phyloP scores from a whole-genome alignment of 1,284 basidiomycete genomes.

The Peniophora sp. region DNA sequence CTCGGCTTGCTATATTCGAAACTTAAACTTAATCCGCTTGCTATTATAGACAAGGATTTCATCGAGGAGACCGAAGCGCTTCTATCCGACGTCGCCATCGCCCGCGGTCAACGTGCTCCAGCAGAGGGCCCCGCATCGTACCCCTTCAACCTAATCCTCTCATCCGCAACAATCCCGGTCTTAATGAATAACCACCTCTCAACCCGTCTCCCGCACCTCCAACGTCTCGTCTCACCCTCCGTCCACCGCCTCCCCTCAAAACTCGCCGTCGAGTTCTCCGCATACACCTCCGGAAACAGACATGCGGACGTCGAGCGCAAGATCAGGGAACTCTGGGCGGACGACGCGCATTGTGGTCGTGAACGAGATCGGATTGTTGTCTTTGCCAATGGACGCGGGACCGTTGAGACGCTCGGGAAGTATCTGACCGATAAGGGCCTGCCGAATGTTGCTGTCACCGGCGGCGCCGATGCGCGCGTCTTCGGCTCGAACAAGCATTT shows the following conservation, averaged over 20 bases:
- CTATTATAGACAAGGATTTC: constrained; percentile 65
- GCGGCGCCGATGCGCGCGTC: constrained; percentile 40
- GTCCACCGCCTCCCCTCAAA: constrained; percentile 70
- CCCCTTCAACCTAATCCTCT: constrained; percentile 73
- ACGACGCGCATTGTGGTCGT: constrained; percentile 43
- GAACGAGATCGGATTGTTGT: constrained; percentile 56
- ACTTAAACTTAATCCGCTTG: neutral
- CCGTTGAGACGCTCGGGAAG: constrained; percentile 50
- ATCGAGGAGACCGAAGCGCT: constrained; percentile 60
- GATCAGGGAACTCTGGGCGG: constrained; percentile 66
- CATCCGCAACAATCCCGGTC: constrained; percentile 83
- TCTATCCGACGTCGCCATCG: constrained; percentile 60
- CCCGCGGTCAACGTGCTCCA: constrained; percentile 43
- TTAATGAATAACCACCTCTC: constrained; percentile 64
- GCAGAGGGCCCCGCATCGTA: constrained; percentile 29
- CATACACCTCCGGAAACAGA: constrained; percentile 73
- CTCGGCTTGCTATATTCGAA: neutral
- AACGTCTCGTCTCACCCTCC: constrained; percentile 68
- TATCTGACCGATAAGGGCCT: constrained; percentile 58
- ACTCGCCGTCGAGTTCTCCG: constrained; percentile 65
- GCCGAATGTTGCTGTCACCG: constrained; percentile 56
- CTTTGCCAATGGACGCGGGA: constrained; percentile 72
- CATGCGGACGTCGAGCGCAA: constrained; percentile 71
- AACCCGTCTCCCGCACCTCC: constrained; percentile 48
- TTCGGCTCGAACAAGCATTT: constrained; percentile 70